A percentile compares a stretch with the other conserved stretches of the same genome.
phyloP scores from a whole-genome alignment of 192 early-diverging fungal species.

The Jimgerdemannia lactiflua region DNA sequence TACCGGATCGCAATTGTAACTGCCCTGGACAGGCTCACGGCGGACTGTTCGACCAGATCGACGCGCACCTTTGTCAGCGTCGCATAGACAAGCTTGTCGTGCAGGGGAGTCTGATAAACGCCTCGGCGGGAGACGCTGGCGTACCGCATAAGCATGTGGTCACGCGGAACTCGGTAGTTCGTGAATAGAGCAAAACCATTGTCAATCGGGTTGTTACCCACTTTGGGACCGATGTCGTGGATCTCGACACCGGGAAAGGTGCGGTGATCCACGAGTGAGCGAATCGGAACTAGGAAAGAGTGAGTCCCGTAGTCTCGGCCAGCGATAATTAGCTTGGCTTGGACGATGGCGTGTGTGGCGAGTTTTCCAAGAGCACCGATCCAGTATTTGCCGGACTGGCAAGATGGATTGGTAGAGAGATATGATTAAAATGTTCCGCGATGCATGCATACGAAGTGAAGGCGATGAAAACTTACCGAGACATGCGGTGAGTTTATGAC shows the following conservation, averaged over 20 bases:
- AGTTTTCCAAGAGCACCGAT: constrained; percentile 72
- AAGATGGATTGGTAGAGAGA: background rate
- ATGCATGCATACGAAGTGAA: background rate
- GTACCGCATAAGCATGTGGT: constrained; percentile 83
- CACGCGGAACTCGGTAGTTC: constrained; percentile 68
- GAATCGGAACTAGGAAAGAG: constrained; percentile 76
- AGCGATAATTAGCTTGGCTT: constrained; percentile 71
- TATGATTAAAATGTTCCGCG: background rate
- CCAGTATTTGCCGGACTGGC: constrained; percentile 70
- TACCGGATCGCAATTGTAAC: constrained; percentile 65
- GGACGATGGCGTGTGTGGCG: constrained; percentile 74
- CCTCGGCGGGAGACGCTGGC: constrained; percentile 69
- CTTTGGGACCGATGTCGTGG: constrained; percentile 83
- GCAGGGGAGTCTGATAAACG: constrained; percentile 61
- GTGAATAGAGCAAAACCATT: constrained; percentile 77
- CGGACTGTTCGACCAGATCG: constrained; percentile 59
- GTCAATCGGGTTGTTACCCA: constrained; percentile 58
- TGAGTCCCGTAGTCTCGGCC: constrained; percentile 70
- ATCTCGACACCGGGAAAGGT: constrained; percentile 71
- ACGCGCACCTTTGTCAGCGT: constrained; percentile 78
- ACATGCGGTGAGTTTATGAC: constrained; percentile 66
- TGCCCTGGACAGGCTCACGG: constrained; percentile 52
- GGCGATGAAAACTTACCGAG: constrained; percentile 15
- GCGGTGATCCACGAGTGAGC: constrained; percentile 62
- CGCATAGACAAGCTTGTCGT: constrained; percentile 73